phyloP scores from a whole-genome alignment of 306 rosid genomes.

The Elaeagnus macrophylla region DNA sequence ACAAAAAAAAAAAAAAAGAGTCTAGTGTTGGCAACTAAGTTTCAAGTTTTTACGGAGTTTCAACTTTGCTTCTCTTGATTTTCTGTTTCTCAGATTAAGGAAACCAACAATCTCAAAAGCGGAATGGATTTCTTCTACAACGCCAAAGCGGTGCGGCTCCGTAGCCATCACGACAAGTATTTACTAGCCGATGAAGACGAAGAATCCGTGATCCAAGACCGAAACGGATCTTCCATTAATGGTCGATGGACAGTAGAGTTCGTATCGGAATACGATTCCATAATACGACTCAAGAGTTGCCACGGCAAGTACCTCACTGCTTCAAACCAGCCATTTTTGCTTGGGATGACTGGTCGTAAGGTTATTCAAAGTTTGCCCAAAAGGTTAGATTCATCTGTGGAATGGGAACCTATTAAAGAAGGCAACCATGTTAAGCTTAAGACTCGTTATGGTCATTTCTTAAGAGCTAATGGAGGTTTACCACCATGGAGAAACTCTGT shows the following conservation, averaged over 20 bases:
- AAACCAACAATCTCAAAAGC: constrained; percentile 30
- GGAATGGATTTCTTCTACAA: constrained; percentile 62
- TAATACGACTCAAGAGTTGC: constrained; percentile 76
- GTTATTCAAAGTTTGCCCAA: constrained; percentile 53
- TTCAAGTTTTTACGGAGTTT: no score
- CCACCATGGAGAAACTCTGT: constrained; percentile 93
- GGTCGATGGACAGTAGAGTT: constrained; percentile 65
- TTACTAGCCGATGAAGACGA: constrained; percentile 75
- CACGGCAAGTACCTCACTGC: constrained; percentile 78
- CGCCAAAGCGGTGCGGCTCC: constrained; percentile 79
- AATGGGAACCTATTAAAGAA: constrained; percentile 79
- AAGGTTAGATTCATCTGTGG: constrained; percentile 60
- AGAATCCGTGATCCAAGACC: constrained; percentile 61
- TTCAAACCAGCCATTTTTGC: constrained; percentile 48
- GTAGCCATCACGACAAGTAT: constrained; percentile 69
- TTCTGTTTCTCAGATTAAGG: constrained; percentile 12
- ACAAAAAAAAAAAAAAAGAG: no score
- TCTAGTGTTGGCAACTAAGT: no score
- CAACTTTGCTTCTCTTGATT: background rate
- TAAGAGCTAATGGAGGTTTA: constrained; percentile 73
- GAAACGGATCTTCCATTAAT: constrained; percentile 53
- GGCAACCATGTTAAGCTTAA: constrained; percentile 51
- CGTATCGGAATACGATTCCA: constrained; percentile 35
- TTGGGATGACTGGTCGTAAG: constrained; percentile 84
- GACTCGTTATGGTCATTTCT: constrained; percentile 68